Percentiles rank a stretch among this genome's conserved stretches.
Evolutionary conservation across 305 asterid species (phyloP).

Genomic region (Solanum chacoense): DNA sequence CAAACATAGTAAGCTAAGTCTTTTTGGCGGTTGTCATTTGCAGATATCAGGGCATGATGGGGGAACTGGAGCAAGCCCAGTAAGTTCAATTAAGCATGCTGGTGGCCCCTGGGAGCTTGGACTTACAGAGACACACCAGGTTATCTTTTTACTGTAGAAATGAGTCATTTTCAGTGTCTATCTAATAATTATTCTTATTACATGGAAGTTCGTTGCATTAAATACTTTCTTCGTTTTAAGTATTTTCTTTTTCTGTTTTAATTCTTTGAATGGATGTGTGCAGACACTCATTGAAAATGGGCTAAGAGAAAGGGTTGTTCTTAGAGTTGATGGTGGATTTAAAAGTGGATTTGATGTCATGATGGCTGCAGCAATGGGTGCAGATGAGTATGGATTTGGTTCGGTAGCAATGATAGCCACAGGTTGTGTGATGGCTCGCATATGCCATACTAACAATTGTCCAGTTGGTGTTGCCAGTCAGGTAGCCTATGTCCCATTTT

Average conservation of each 20-base stretch:
- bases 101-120: constrained; percentile 99
- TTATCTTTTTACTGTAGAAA: constrained; percentile 9
- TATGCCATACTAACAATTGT: constrained; percentile 97
- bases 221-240: background rate
- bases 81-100: constrained; percentile 98
- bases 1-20: background rate
- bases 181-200: background rate
- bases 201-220: background rate
- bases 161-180: background rate
- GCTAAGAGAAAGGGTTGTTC: constrained; percentile 95
- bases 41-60: constrained; percentile 99
- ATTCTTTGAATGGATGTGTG: background rate
- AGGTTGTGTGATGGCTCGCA: constrained; percentile 99
- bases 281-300: constrained; percentile 88
- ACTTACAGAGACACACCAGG: constrained; percentile 97
- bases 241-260: background rate
- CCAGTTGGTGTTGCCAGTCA: constrained; percentile 99
- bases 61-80: constrained; percentile 99
- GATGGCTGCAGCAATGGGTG: constrained; percentile 98
- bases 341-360: constrained; percentile 94
- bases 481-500: constrained; percentile 27
- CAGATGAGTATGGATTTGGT: constrained; percentile 97
- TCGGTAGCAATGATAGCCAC: constrained; percentile 99
- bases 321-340: constrained; percentile 98
- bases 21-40: constrained; percentile 1